Evolutionary conservation across 768 basidiomycete genomes (phyloP).

Genomic region (Hemileccinum rubropunctum): DNA sequence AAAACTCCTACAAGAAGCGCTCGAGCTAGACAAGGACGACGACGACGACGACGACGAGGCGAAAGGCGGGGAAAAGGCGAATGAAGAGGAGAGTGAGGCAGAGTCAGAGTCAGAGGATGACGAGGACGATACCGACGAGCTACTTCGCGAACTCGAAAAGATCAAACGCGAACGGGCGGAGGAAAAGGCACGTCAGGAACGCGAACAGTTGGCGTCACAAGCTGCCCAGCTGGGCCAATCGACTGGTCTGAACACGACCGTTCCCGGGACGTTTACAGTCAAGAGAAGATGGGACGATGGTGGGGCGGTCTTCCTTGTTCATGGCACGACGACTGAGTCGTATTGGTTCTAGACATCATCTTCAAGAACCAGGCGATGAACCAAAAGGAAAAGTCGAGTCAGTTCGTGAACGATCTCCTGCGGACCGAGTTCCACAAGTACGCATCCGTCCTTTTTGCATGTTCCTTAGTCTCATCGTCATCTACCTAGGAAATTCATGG

Average conservation of each 20-base stretch:
- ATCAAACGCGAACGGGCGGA: conserved; percentile 95
- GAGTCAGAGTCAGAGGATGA: conserved; percentile 64
- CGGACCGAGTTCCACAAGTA: conserved; percentile 93
- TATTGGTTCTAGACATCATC: conserved; percentile 67
- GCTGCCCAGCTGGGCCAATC: conserved; percentile 73
- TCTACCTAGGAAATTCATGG: conserved; percentile 78
- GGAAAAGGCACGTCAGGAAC: conserved; percentile 82
- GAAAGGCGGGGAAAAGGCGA: conserved; percentile 36
- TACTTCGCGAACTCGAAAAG: conserved; percentile 96
- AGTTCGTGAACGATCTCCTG: conserved; percentile 94
- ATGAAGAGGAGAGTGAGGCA: conserved; percentile 41
- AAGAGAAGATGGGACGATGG: conserved; percentile 96
- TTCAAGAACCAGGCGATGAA: conserved; percentile 97
- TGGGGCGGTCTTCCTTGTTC: conserved; percentile 33
- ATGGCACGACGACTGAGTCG: neutral
- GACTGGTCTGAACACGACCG: conserved; percentile 69
- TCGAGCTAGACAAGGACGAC: conserved; percentile 89
- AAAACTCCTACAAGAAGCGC: conserved; percentile 82
- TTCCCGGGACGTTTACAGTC: conserved; percentile 83
- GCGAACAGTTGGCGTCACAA: conserved; percentile 61
- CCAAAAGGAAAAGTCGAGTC: conserved; percentile 58
- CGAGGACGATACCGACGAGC: conserved; percentile 70
- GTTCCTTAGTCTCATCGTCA: conserved; percentile 9
- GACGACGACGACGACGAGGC: conserved; percentile 65
- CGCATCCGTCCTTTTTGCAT: conserved; percentile 29